Percentiles rank a stretch among this genome's conserved stretches.
Conservation (phyloP, 2,329 filamentous ascomycete species). For the Aureobasidium pullulans region DNA sequence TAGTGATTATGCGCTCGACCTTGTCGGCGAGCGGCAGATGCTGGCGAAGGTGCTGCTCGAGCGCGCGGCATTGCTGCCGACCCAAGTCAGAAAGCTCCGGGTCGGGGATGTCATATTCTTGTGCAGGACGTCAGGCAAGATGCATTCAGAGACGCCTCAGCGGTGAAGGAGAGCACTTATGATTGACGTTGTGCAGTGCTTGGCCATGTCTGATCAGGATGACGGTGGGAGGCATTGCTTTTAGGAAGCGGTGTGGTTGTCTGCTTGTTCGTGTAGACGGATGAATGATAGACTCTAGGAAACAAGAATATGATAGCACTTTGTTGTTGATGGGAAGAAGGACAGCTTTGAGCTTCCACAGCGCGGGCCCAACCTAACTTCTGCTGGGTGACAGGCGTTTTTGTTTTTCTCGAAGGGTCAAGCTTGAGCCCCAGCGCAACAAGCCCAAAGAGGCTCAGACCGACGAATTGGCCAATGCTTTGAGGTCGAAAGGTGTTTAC, state of each 20-base stretch:
- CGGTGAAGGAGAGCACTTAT: conserved; percentile 19
- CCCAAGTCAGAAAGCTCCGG: conserved; percentile 36
- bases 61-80: conserved; percentile 33
- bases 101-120: conserved; percentile 35
- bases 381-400: conserved; percentile 2
- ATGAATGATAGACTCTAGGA: background rate
- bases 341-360: background rate
- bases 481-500: background rate
- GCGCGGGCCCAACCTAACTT: conserved; percentile 3
- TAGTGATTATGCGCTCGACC: conserved; percentile 52
- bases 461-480: background rate
- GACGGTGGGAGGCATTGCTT: conserved; percentile 36
- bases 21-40: conserved; percentile 33
- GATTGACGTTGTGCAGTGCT: conserved; percentile 37
- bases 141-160: background rate
- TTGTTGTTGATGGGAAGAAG: background rate
- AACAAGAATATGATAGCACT: background rate
- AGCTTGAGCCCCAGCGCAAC: background rate
- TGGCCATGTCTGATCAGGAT: conserved; percentile 40
- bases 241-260: background rate
- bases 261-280: background rate
- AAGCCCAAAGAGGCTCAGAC: background rate
- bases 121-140: conserved; percentile 11
- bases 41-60: conserved; percentile 32
- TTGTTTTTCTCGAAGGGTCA: background rate